Base-by-base conservation (phyloP, 2,329 filamentous ascomycete species). In the Trichoderma asperellum region DNA sequence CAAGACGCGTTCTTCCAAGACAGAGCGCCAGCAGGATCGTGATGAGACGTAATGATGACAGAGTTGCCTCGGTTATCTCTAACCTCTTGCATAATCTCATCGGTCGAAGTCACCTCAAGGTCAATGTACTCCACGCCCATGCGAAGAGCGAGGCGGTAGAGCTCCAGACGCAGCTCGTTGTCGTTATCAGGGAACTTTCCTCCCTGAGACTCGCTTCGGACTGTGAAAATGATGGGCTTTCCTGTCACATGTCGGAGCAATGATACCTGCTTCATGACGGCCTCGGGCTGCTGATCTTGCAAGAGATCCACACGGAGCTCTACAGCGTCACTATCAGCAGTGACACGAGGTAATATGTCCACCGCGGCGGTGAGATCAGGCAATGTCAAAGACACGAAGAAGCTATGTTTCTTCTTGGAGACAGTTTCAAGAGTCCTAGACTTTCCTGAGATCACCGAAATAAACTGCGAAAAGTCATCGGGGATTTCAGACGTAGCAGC, bases 1-100 rank as follows among this genome's bases (percentile, higher is more conserved):
- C 96, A 99, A 0, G 92, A 93, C n/a, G 92, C 93, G 74, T 96
- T 94, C 72, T 86, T 89, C 96, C 96, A 99, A 1, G 92, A 95
- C 21, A 98, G 83, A 27, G 85, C 84, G 10, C 91, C 91, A 68
- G 87, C 82, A 0, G 94, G 92, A 77, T 99, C 96, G 78, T 99
- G 96, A 78, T 99, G 95, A 0, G 96, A 99, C 10, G 95, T 94
- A 74, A 99, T 97, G 76, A 99, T 92, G 71, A 89, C 91, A 1
- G 93, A 93, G 72, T 87, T 85, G 2, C 91, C 90, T 78, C 92
- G 91, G 6, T 80, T 79, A 67, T 90, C 87, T 0, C 87, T 85
- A 4, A 97, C 85, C 16, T 87, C 83, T 57, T 90, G 87, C 35
- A 97, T 85, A 40, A 96, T 83, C n/a, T 89, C 83, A 62, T 93